A percentile compares a stretch with the other conserved stretches of the same genome.
Evolutionary conservation across 495 filamentous ascomycete genomes (phyloP).

Genomic region (Hypomontagnella submonticulosa): DNA sequence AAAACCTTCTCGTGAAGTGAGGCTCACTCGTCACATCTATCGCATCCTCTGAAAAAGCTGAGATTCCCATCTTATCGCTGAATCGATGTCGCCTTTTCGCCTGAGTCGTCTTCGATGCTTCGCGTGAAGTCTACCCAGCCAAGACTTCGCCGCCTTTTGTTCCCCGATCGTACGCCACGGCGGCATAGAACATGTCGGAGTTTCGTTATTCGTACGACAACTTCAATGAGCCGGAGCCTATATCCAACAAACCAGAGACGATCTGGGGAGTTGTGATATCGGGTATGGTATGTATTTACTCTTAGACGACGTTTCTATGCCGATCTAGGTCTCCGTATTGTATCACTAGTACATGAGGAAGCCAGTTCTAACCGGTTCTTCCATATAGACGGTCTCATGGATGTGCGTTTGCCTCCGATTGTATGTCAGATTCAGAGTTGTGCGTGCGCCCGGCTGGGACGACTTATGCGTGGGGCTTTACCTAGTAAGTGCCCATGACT

Average conservation of each 20-base stretch:
- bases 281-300: slow-evolving; percentile 35
- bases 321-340: background rate
- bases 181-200: slow-evolving; percentile 32
- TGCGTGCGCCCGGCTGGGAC: slow-evolving; percentile 48
- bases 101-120: slow-evolving; percentile 10
- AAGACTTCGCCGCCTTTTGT: slow-evolving; percentile 7
- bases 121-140: slow-evolving; percentile 9
- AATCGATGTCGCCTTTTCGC: slow-evolving; percentile 20
- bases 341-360: background rate
- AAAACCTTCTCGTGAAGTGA: too few relatives aligned
- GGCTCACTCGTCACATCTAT: background rate
- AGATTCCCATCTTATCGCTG: background rate
- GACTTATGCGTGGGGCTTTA: slow-evolving; percentile 50
- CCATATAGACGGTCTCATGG: slow-evolving; percentile 40
- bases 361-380: slow-evolving; percentile 9
- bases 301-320: background rate
- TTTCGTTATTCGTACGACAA: slow-evolving; percentile 40
- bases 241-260: slow-evolving; percentile 37
- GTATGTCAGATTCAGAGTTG: slow-evolving; percentile 42
- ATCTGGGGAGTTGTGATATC: slow-evolving; percentile 45
- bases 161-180: background rate
- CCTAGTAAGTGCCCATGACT: slow-evolving; percentile 32
- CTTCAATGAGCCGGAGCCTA: slow-evolving; percentile 41
- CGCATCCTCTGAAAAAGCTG: slow-evolving; percentile 1
- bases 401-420: slow-evolving; percentile 45